Base-by-base conservation (phyloP, 345 rosid genomes). In the Stellera chamaejasme region DNA sequence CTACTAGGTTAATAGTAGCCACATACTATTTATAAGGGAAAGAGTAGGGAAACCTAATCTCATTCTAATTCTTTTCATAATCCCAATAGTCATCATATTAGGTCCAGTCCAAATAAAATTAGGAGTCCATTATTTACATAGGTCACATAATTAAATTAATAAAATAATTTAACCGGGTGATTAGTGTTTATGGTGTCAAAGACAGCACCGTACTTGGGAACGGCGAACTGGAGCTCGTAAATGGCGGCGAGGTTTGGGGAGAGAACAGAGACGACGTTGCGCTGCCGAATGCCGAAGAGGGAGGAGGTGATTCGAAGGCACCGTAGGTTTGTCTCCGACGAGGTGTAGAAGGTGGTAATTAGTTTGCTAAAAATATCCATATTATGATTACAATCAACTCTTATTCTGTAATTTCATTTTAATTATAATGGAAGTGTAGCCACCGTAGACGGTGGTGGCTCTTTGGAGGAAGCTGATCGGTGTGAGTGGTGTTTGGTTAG, bases 191-290 rank as follows among this genome's bases (percentile, higher is more conserved):
- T 58, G 74, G 56, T 70, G 78, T 87, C 84, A 62, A 87, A 85
- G 59, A 90, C 45, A 11, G 94, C 94, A 10, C 96, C 96, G 43
- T 82, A 9, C 85, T 84, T 77, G 43, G 96, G 96, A 6, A 87
- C 83, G 13, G 93, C 88, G 52, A 90, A 84, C 13, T 87, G 97
- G 48, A 84, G 88, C 90, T 90, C 97, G 67, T 90, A 84, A 90
- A 84, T 87, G 63, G 84, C 81, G 15, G 96, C 84, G 44, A 72
- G 66, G 50, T 81, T 90, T 45, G 82, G 88, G 55, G 90, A 78
- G 45, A 90, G 32, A 47, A 87, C 87, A 54, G 97, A 87, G 36
- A 84, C 81, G 23, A 84, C 88, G 27, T 87, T 66, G 13, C 82
- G 85, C 8, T 46, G 44, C 5, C 65, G 41, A 71, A 84, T 71